Evolutionary conservation across 768 basidiomycete species (phyloP), one percentile per base, ranked within the genome.

Genomic region (Mycena epipterygia): DNA sequence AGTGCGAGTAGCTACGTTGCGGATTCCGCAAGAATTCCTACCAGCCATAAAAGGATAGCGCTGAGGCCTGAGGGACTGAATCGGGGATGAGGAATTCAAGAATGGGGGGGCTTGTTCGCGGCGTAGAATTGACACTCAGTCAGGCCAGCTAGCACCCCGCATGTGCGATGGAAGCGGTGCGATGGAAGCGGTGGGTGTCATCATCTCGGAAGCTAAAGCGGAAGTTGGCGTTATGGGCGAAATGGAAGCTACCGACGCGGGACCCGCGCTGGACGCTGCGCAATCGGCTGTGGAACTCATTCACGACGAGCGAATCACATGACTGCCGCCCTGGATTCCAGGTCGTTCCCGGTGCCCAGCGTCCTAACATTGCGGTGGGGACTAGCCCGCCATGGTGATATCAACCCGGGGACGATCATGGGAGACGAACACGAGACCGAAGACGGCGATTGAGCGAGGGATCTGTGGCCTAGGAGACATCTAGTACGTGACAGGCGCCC

Each of bases 171-270:
- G 64, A 57, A 65, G 52, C 44, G 64, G 55, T 65, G 64, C 64
- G 64, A 56, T 55, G 55, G 64, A 57, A 65, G 52, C 44, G 64
- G 55, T 65, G 64, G 53, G 33, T 57, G 30, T 65, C 64, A 55
- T 48, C 64, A 65, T 23, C 53, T 65, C 64, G 53, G 42, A 44
- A 57, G 25, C 51, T 42, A 64, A 64, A 53, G 39, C 32, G 53
- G 39, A 64, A 64, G 63, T 64, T 65, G 14, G 63, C 52, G 53
- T 56, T 65, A 56, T 55, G 39, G 41, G 63, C 9, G 63, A 55
- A 44, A 64, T 64, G 63, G 63, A 64, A 64, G 63, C 63, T 55
- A 64, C 39, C 64, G 52, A 57, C 64, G 53, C 57, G 53, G 64
- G 64, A 65, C 63, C 52, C 44, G 32, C 53, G 30, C 53, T 65